phyloP scores from a whole-genome alignment of 176 grass and related monocot species.

The Lolium multiflorum region DNA sequence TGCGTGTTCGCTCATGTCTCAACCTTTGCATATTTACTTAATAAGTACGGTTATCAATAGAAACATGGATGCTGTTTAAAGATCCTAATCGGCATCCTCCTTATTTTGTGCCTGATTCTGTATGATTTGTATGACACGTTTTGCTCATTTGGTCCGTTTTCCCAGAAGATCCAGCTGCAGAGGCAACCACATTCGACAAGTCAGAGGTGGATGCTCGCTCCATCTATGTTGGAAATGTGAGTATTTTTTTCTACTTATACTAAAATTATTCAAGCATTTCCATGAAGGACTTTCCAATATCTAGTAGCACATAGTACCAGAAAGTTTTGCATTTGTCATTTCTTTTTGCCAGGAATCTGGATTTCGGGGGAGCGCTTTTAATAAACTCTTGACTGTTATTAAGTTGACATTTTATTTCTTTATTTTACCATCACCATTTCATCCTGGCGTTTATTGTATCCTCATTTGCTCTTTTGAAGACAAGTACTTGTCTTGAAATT shows the following conservation, averaged over 20 bases:
- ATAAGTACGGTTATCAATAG: neutral
- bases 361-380: neutral
- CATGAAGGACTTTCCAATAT: slow-evolving; percentile 1
- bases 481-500: neutral
- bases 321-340: slow-evolving; percentile 1
- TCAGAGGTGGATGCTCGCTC: slow-evolving; percentile 84
- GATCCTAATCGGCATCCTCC: neutral
- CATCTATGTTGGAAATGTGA: slow-evolving; percentile 87
- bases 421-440: neutral
- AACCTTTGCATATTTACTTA: slow-evolving; percentile 10
- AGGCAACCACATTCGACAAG: slow-evolving; percentile 48
- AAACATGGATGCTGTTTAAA: neutral
- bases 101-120: neutral
- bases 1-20: neutral
- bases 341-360: neutral
- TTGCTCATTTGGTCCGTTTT: neutral
- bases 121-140: neutral
- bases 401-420: slow-evolving; percentile 11
- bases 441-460: slow-evolving; percentile 17
- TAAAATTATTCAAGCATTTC: slow-evolving; percentile 16
- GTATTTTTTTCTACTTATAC: slow-evolving; percentile 39
- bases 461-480: slow-evolving; percentile 18
- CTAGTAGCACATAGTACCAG: neutral
- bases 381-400: neutral
- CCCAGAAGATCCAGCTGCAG: slow-evolving; percentile 38